A percentile compares a stretch with the other conserved stretches of the same genome.
Evolutionary conservation across 257 asterid species (phyloP).

Genomic region (Orobanche coerulescens): DNA sequence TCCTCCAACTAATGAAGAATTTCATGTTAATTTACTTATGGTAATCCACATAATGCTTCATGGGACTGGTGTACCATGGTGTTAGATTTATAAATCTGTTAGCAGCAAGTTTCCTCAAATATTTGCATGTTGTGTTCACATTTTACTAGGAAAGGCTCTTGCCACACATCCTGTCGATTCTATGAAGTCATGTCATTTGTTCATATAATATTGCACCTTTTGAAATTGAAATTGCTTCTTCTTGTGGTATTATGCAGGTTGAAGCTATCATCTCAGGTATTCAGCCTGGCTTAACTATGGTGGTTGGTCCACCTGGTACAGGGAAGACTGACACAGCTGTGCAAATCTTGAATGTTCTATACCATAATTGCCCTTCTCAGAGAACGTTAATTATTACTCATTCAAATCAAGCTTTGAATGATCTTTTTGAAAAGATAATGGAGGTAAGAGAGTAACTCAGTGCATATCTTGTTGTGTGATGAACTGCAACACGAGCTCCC

Average conservation of each 20-base stretch:
- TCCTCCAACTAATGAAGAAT: not conserved
- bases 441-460: constrained; percentile 42
- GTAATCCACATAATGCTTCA: constrained; percentile 7
- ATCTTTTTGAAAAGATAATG: constrained; percentile 98
- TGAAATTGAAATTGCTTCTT: constrained; percentile 10
- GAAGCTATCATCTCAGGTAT: constrained; percentile 83
- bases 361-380: constrained; percentile 99
- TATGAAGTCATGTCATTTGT: not conserved
- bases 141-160: constrained; percentile 1
- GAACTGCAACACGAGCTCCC: not conserved
- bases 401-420: constrained; percentile 96
- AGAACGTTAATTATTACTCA: constrained; percentile 96
- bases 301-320: constrained; percentile 99
- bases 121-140: constrained; percentile 3
- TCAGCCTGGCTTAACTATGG: constrained; percentile 98
- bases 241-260: constrained; percentile 43
- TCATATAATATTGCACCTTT: not conserved
- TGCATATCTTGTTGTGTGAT: not conserved
- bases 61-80: not conserved
- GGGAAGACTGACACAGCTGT: constrained; percentile 99
- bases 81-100: not conserved
- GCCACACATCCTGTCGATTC: not conserved
- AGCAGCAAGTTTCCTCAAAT: not conserved
- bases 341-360: constrained; percentile 86
- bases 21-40: not conserved